Conservation (phyloP, 2,329 filamentous ascomycete species). For the Ilyonectria destructans region DNA sequence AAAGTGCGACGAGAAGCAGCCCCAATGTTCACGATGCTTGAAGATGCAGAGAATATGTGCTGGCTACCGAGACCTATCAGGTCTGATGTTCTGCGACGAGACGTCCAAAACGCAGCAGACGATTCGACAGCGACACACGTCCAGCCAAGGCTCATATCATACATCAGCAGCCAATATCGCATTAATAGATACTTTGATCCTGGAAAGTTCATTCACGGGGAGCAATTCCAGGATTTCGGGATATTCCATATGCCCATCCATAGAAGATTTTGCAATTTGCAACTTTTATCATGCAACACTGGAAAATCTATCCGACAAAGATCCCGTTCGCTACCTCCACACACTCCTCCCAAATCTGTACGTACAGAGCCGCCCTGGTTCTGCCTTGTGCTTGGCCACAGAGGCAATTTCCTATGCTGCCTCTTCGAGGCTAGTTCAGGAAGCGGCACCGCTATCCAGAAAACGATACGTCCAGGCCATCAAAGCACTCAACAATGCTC, state of each 20-base stretch:
- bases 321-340: conserved; percentile 26
- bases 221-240: not conserved
- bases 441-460: conserved; percentile 10
- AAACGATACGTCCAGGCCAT: conserved; percentile 26
- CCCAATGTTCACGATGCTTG: conserved; percentile 31
- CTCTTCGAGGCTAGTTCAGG: conserved; percentile 12
- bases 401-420: conserved; percentile 31
- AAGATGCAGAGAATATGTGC: conserved; percentile 23
- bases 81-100: conserved; percentile 30
- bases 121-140: not conserved
- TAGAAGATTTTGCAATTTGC: conserved; percentile 21
- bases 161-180: not conserved
- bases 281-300: conserved; percentile 31
- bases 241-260: conserved; percentile 13
- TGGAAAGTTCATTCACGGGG: not conserved
- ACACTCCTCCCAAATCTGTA: conserved; percentile 23
- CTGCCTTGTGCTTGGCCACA: conserved; percentile 26
- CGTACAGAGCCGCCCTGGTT: conserved; percentile 15
- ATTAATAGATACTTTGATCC: not conserved
- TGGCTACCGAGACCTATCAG: conserved; percentile 26
- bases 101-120: conserved; percentile 9
- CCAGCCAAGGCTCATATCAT: not conserved
- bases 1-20: conserved; percentile 34
- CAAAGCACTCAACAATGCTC: conserved; percentile 11
- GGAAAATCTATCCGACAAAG: conserved; percentile 22